Evolutionary conservation across 345 rosid species (phyloP).

Genomic region (Schrenkiella parvula): DNA sequence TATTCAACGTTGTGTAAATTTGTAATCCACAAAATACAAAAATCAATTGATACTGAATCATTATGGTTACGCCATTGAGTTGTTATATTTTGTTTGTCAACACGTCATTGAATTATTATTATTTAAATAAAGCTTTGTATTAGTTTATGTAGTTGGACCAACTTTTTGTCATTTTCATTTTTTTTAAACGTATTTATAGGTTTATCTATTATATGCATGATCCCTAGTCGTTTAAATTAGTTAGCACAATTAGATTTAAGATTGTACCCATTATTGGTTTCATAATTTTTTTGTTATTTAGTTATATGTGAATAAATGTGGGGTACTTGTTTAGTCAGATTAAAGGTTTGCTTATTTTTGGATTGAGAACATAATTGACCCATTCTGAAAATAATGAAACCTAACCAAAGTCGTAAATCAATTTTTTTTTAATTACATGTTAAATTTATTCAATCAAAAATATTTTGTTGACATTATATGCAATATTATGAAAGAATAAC

Average conservation of each 20-base stretch:
- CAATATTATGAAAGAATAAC: too few relatives aligned
- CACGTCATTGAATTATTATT: conserved; percentile 18
- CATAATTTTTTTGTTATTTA: background rate
- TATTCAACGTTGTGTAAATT: conserved; percentile 6
- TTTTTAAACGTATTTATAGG: too few relatives aligned
- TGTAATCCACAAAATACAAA: background rate
- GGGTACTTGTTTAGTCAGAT: background rate
- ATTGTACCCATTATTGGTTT: background rate
- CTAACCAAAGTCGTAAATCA: too few relatives aligned
- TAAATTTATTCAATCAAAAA: too few relatives aligned
- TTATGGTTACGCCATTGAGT: background rate
- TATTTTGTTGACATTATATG: too few relatives aligned
- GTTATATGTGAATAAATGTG: background rate
- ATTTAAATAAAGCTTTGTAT: background rate
- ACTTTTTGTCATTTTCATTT: conserved; percentile 5
- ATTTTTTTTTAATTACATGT: too few relatives aligned
- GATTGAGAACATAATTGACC: background rate
- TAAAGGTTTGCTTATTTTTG: background rate
- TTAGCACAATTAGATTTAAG: background rate
- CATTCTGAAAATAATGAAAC: background rate
- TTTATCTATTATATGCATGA: background rate
- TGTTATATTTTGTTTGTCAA: background rate
- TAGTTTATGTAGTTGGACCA: conserved; percentile 20
- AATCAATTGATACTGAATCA: background rate
- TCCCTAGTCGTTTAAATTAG: background rate